phyloP scores from a whole-genome alignment of 805 yeast genomes.

The Teunomyces pallodes region DNA sequence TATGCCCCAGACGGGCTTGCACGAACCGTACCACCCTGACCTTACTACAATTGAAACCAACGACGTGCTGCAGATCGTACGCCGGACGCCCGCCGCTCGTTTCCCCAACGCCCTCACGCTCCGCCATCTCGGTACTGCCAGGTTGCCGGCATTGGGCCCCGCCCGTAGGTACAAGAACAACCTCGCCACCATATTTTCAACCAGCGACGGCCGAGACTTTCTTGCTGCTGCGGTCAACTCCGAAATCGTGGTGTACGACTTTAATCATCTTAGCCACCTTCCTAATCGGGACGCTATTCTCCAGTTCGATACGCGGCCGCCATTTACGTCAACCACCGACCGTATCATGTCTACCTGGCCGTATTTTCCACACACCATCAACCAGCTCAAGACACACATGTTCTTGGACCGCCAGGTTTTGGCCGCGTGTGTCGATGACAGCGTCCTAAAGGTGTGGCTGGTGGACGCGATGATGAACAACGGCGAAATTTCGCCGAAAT shows the following conservation, averaged over 20 bases:
- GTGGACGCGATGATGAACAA: neutral
- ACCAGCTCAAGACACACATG: slow-evolving; percentile 39
- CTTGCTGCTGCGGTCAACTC: slow-evolving; percentile 35
- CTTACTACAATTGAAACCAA: slow-evolving; percentile 14
- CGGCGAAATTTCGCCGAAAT: slow-evolving; percentile 20
- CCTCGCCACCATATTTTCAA: slow-evolving; percentile 23
- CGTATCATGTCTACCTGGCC: slow-evolving; percentile 50
- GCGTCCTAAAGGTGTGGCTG: slow-evolving; percentile 41
- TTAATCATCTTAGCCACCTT: slow-evolving; percentile 23
- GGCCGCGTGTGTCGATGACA: slow-evolving; percentile 55
- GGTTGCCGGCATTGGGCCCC: slow-evolving; percentile 18
- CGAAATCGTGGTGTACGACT: slow-evolving; percentile 31
- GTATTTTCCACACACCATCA: slow-evolving; percentile 54
- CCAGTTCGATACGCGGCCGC: slow-evolving; percentile 44
- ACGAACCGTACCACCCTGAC: slow-evolving; percentile 8
- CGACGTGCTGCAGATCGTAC: slow-evolving; percentile 17
- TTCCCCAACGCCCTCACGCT: slow-evolving; percentile 34
- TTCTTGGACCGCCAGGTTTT: slow-evolving; percentile 44
- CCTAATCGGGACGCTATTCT: slow-evolving; percentile 26
- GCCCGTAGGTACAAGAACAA: slow-evolving; percentile 44
- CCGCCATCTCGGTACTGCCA: slow-evolving; percentile 18
- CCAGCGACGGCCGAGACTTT: slow-evolving; percentile 13
- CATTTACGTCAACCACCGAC: slow-evolving; percentile 39
- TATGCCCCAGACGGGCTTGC: slow-evolving; percentile 13
- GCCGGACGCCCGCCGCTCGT: slow-evolving; percentile 33